Conservation (phyloP, 805 yeast species). For the Saccharomycopsis olivae region DNA sequence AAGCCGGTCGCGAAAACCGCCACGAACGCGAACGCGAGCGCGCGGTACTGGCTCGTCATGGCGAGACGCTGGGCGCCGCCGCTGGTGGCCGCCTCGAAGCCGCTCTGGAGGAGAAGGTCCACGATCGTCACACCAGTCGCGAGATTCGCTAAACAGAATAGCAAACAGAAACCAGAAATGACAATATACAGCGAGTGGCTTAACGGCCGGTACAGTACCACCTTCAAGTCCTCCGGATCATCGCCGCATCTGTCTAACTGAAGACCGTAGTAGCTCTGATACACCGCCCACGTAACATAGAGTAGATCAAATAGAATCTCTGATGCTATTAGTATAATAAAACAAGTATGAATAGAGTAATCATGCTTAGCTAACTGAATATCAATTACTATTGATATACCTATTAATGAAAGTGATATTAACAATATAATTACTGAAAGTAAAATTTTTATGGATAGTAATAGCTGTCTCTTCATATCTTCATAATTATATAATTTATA, state of each 20-base stretch:
- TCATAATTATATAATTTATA: too few relatives aligned
- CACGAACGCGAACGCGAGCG: background rate
- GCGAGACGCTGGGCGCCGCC: too few relatives aligned
- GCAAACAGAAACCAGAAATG: background rate
- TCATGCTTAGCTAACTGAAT: background rate
- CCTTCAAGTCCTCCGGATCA: background rate
- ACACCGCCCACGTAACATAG: background rate
- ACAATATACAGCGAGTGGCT: background rate
- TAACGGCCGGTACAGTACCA: background rate
- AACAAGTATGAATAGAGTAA: background rate
- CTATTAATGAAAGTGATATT: background rate
- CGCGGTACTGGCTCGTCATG: too few relatives aligned
- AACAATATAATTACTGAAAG: too few relatives aligned
- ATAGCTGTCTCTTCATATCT: too few relatives aligned
- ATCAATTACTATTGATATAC: slow-evolving; percentile 1
- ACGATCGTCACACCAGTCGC: background rate
- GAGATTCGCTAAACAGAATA: background rate
- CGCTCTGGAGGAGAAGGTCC: too few relatives aligned
- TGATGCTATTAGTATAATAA: background rate
- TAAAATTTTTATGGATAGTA: too few relatives aligned
- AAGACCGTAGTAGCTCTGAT: background rate
- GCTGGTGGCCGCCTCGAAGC: too few relatives aligned
- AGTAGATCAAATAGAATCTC: slow-evolving; percentile 1
- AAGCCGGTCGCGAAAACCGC: background rate
- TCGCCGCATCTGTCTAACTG: background rate